phyloP scores from a whole-genome alignment of 768 basidiomycete genomes.

The Boletus speciosus region DNA sequence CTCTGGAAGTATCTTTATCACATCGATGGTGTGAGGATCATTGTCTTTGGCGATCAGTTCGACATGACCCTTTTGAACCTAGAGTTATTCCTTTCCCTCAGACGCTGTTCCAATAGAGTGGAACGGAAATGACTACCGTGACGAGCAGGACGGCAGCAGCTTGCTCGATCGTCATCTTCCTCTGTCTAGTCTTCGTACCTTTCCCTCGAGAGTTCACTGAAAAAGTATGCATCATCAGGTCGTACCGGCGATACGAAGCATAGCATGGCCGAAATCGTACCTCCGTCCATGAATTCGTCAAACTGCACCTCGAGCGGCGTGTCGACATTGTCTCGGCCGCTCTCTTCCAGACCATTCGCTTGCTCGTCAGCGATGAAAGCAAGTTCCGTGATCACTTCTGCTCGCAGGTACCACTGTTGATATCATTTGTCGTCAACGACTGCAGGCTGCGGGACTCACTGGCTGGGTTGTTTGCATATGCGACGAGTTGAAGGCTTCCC shows the following conservation, averaged over 20 bases:
- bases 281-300: slow-evolving; percentile 27
- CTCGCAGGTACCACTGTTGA: not conserved
- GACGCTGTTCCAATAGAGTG: not conserved
- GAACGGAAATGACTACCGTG: slow-evolving; percentile 7
- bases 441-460: slow-evolving; percentile 13
- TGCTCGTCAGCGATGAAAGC: slow-evolving; percentile 21
- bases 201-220: slow-evolving; percentile 26
- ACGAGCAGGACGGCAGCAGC: slow-evolving; percentile 26
- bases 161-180: slow-evolving; percentile 21
- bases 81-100: not conserved
- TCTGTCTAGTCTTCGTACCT: slow-evolving; percentile 16
- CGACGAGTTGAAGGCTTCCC: slow-evolving; percentile 21
- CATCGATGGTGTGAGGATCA: slow-evolving; percentile 15
- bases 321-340: not conserved
- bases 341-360: not conserved
- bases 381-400: slow-evolving; percentile 27
- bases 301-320: slow-evolving; percentile 23
- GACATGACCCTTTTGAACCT: slow-evolving; percentile 28
- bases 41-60: slow-evolving; percentile 17
- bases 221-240: not conserved
- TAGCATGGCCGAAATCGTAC: slow-evolving; percentile 3
- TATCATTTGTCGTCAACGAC: not conserved
- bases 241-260: not conserved
- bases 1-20: slow-evolving; percentile 24
- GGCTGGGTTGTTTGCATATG: slow-evolving; percentile 23